phyloP scores from a whole-genome alignment of 2,329 filamentous ascomycete species.

The Gremmenia infestans region DNA sequence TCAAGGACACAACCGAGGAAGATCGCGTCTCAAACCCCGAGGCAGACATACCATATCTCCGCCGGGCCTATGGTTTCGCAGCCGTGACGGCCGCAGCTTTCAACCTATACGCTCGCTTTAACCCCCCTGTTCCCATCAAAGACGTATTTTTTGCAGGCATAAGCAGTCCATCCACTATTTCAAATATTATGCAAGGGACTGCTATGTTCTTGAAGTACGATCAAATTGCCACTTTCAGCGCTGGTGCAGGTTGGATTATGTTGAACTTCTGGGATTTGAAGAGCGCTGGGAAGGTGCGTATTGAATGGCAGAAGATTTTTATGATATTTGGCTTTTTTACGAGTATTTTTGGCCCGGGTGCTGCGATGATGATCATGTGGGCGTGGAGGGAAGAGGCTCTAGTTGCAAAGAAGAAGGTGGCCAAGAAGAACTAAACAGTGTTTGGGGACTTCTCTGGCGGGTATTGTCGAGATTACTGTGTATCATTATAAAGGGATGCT shows the following conservation, averaged over 20 bases:
- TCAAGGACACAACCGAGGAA: constrained; percentile 18
- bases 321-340: constrained; percentile 13
- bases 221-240: constrained; percentile 23
- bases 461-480: no score
- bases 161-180: constrained; percentile 18
- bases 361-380: constrained; percentile 29
- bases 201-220: constrained; percentile 21
- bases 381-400: constrained; percentile 34
- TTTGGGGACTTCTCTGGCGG: no score
- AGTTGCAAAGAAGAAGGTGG: constrained; percentile 11
- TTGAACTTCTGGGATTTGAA: constrained; percentile 33
- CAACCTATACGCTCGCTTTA: constrained; percentile 17
- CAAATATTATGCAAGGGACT: constrained; percentile 5
- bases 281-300: constrained; percentile 25
- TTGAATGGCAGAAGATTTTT: constrained; percentile 24
- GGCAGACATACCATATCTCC: constrained; percentile 26
- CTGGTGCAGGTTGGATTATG: constrained; percentile 28
- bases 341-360: constrained; percentile 29
- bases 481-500: no score
- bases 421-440: background rate
- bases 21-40: constrained; percentile 19
- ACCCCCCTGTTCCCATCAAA: constrained; percentile 15
- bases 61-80: constrained; percentile 19
- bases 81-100: constrained; percentile 3
- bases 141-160: constrained; percentile 26